Base-by-base conservation (phyloP, 2,329 filamentous ascomycete genomes). In the Periconia sp. region DNA sequence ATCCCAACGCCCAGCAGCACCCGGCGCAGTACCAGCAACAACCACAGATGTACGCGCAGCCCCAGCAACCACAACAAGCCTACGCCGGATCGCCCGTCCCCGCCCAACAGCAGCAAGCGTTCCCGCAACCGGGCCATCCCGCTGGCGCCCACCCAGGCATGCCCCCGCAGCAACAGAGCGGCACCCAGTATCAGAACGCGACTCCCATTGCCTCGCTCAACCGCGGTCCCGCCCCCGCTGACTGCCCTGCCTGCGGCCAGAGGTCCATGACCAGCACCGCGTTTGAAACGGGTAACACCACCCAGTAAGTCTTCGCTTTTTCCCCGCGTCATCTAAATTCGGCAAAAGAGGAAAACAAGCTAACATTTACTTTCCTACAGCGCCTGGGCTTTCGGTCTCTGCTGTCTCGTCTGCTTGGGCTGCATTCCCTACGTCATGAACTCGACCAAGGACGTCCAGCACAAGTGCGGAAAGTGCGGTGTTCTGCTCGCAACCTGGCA, bases 391-490 rank as follows among this genome's bases (percentile, higher is more conserved):
- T 65, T 72, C 5, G 60, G 75, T 20, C 61, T 79, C 45, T 81
- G 79, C 68, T 72, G 68, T 52, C 65, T 74, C 49, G 63, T 64
- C 55, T 78, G 76, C 55, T 59, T 81, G 5, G 77, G 79, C 13
- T 82, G 78, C 58, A 74, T 81, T 44, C 79, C 79, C 0, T 82
- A 81, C 56, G 40, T 80, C 30, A 74, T 81, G 62, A 73, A 72
- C 23, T 74, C 71, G 42, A 66, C 78, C 49, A 82, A 82, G 64
- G 77, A 81, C 50, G 76, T 79, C 3, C 64, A 77, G 56, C 79
- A 82, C 60, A 74, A 74, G 54, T 82, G 79, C 51, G 77, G 77
- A 1, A 69, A 73, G 31, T 82, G 79, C 53, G 74, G 75, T 33
- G 69, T 69, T 1, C 55, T 76, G 51, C 71, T 82, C 44, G 79